Evolutionary conservation across 225 moss, liverwort and hornwort species (phyloP).

Genomic region (Polytrichum formosum): DNA sequence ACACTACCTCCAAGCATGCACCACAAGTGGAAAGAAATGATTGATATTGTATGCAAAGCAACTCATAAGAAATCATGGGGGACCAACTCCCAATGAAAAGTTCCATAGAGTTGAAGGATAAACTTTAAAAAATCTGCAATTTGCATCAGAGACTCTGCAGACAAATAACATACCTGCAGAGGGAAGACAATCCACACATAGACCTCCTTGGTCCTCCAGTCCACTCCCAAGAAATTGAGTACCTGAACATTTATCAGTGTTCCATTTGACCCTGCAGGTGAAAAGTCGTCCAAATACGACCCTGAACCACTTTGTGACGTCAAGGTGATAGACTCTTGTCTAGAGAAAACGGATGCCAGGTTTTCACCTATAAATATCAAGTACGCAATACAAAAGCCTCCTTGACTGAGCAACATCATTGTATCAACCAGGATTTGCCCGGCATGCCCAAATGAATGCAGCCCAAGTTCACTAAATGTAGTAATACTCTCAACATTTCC

Average conservation of each 20-base stretch:
- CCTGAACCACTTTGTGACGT: neutral
- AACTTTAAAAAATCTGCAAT: too few relatives aligned
- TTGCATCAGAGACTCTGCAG: neutral
- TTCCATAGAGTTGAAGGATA: neutral
- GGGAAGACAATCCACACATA: constrained; percentile 88
- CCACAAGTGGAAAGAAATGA: too few relatives aligned
- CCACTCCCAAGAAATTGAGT: constrained; percentile 26
- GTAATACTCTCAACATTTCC: constrained; percentile 36
- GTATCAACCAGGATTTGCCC: constrained; percentile 68
- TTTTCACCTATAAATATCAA: constrained; percentile 96
- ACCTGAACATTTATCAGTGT: constrained; percentile 14
- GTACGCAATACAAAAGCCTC: constrained; percentile 84
- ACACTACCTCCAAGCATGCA: too few relatives aligned
- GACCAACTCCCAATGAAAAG: neutral
- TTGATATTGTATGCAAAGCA: too few relatives aligned
- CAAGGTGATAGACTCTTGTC: constrained; percentile 14
- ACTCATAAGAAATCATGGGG: too few relatives aligned
- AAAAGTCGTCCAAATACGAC: neutral
- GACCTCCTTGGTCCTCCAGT: constrained; percentile 75
- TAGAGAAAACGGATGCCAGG: constrained; percentile 67
- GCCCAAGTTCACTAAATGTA: constrained; percentile 81
- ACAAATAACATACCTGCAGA: constrained; percentile 41
- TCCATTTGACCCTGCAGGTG: constrained; percentile 11
- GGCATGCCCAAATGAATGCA: constrained; percentile 44
- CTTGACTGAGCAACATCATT: constrained; percentile 81